Conservation (phyloP, 495 filamentous ascomycete species). For the Penicillium ochrochloron region DNA sequence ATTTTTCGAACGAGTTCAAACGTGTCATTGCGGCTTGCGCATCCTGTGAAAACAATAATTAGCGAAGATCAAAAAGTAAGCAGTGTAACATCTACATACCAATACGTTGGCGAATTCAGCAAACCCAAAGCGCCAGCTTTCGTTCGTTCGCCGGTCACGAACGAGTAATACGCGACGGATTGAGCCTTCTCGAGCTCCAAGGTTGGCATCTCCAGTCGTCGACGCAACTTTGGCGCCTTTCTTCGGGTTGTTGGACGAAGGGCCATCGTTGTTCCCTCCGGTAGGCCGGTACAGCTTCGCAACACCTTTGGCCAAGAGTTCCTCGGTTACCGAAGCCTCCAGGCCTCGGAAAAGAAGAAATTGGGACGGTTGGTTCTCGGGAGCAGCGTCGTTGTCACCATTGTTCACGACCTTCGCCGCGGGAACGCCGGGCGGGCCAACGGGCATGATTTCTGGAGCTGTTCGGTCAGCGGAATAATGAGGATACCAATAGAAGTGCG, state of each 20-base stretch:
- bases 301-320: constrained; percentile 77
- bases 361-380: constrained; percentile 75
- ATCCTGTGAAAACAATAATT: constrained; percentile 57
- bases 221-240: constrained; percentile 73
- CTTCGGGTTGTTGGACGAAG: constrained; percentile 37
- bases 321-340: constrained; percentile 74
- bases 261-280: constrained; percentile 25
- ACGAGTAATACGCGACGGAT: constrained; percentile 79
- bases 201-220: constrained; percentile 70
- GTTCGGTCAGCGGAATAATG: constrained; percentile 25
- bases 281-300: constrained; percentile 72
- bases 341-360: constrained; percentile 79
- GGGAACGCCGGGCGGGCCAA: constrained; percentile 40
- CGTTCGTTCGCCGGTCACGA: constrained; percentile 71
- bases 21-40: constrained; percentile 77
- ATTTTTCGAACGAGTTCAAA: constrained; percentile 76
- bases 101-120: constrained; percentile 78
- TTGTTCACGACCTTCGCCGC: constrained; percentile 57
- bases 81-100: constrained; percentile 35
- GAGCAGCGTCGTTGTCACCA: constrained; percentile 81
- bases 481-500: not conserved
- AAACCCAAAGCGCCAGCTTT: constrained; percentile 88
- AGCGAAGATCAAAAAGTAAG: constrained; percentile 11
- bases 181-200: constrained; percentile 77
- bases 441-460: constrained; percentile 27